Evolutionary conservation across 768 basidiomycete genomes (phyloP).

Genomic region (Pleurotus djamor): DNA sequence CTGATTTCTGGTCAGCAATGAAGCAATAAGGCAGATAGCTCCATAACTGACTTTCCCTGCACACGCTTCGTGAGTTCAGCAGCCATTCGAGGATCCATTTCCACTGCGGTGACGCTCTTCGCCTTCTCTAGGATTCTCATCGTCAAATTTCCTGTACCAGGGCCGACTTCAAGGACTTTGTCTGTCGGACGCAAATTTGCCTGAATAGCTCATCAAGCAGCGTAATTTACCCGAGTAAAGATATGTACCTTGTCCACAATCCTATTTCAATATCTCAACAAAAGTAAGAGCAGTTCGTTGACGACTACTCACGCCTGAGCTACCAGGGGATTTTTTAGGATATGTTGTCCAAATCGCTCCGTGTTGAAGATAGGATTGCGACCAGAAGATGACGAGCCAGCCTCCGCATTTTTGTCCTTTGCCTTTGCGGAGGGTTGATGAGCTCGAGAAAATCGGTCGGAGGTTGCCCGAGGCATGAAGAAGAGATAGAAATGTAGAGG

Average conservation of each 20-base stretch:
- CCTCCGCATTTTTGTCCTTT: conserved; percentile 40
- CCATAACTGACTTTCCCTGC: conserved; percentile 85
- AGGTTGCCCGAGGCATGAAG: conserved; percentile 78
- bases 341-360: conserved; percentile 95
- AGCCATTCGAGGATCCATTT: conserved; percentile 99
- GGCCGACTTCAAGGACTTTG: conserved; percentile 95
- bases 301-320: conserved; percentile 3
- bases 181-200: conserved; percentile 93
- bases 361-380: conserved; percentile 95
- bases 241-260: conserved; percentile 58
- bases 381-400: conserved; percentile 39
- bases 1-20: conserved; percentile 33
- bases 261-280: conserved; percentile 22
- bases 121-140: conserved; percentile 91
- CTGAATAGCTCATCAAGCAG: conserved; percentile 32
- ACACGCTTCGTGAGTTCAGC: conserved; percentile 96
- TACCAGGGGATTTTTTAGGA: conserved; percentile 72
- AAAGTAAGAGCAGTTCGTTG: conserved; percentile 11
- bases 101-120: conserved; percentile 90
- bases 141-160: conserved; percentile 96
- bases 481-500: background rate
- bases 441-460: conserved; percentile 66
- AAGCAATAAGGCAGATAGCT: no score
- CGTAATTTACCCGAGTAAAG: background rate
- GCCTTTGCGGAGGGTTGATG: conserved; percentile 65